Base-by-base conservation (phyloP, 2,329 filamentous ascomycete species). In the Penicillium concentricum region DNA sequence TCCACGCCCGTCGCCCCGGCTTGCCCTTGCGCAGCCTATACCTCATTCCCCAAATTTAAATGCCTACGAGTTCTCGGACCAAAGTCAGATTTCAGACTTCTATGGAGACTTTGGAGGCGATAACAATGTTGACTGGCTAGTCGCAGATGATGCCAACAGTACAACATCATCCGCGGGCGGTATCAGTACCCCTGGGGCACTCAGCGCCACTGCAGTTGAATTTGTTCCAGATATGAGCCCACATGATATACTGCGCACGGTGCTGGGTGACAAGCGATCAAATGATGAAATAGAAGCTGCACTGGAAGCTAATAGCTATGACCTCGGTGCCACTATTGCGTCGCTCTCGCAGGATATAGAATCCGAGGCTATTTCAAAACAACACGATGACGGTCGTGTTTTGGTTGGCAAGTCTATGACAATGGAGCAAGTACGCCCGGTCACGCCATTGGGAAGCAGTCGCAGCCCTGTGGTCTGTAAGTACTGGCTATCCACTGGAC, bases 241-340 rank as follows among this genome's bases (percentile, higher is more conserved):
- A 0, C 96, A 97, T 75, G 94, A 99, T 72, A 97, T 99, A 85
- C 82, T 99, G 54, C 90, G 94, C 60, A 97, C 93, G 6, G 95
- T 99, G 39, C 81, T 99, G 26, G 91, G 93, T 46, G 91, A 94
- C 66, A 87, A 91, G 53, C 88, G 90, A 69, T 89, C 91, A 2
- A 93, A 97, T 67, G 92, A 97, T 50, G 94, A 99, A 74, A 93
- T 99, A 46, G 92, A 97, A 72, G 83, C 87, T n/a, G 91, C 93
- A 5, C 82, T 99, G 45, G 91, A 93, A 63, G 82, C 86, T 56
- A 93, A 97, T 72, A 89, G 90, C 55, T 99, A 97, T 71, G 94
- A 99, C 69, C 82, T 99, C 24, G 95, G 91, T 65, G 90, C 93
- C 45, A 96, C 94, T 2, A 90, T 99, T 66, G 88, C 90, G 56